A percentile compares a stretch with the other conserved stretches of the same genome.
Conservation (phyloP, 176 grass and related monocot species). For the Neostapfia colusana region DNA sequence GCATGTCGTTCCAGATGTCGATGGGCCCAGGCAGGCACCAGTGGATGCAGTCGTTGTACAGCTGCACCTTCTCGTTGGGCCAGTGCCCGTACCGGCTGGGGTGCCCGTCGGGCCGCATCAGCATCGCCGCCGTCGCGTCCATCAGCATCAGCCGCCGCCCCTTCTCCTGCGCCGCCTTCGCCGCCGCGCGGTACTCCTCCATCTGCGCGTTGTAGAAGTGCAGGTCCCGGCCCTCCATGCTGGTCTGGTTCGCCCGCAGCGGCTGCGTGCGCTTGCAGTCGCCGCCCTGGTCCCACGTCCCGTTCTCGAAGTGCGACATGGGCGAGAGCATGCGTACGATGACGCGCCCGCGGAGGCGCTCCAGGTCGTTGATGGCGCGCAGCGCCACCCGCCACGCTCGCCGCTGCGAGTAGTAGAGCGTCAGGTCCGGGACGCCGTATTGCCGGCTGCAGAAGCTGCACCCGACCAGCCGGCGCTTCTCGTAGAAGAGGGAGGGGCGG, state of each 20-base stretch:
- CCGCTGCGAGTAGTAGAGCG: slow-evolving; percentile 65
- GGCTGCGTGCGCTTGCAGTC: slow-evolving; percentile 62
- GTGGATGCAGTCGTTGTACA: slow-evolving; percentile 81
- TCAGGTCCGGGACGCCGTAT: slow-evolving; percentile 69
- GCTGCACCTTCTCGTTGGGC: slow-evolving; percentile 57
- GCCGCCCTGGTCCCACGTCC: slow-evolving; percentile 80
- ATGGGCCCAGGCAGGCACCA: slow-evolving; percentile 77
- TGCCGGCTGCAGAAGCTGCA: slow-evolving; percentile 67
- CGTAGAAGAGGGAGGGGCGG: slow-evolving; percentile 65
- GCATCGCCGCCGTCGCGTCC: slow-evolving; percentile 63
- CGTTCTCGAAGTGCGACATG: slow-evolving; percentile 88
- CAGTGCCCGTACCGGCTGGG: slow-evolving; percentile 65
- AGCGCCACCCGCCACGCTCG: slow-evolving; percentile 60
- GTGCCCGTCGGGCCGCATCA: slow-evolving; percentile 83
- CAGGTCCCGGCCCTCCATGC: slow-evolving; percentile 52
- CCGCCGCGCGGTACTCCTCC: slow-evolving; percentile 65
- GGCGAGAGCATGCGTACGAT: slow-evolving; percentile 74
- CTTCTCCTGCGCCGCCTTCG: slow-evolving; percentile 16
- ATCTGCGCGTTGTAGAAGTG: slow-evolving; percentile 65
- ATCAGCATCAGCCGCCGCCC: slow-evolving; percentile 54
- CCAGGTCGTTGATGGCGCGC: slow-evolving; percentile 49
- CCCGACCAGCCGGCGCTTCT: slow-evolving; percentile 48
- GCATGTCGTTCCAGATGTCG: slow-evolving; percentile 76
- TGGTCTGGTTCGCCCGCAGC: slow-evolving; percentile 50
- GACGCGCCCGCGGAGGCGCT: slow-evolving; percentile 25